Evolutionary conservation across 139 green algal genomes (phyloP).

Genomic region (Chlamydomonas sp.): DNA sequence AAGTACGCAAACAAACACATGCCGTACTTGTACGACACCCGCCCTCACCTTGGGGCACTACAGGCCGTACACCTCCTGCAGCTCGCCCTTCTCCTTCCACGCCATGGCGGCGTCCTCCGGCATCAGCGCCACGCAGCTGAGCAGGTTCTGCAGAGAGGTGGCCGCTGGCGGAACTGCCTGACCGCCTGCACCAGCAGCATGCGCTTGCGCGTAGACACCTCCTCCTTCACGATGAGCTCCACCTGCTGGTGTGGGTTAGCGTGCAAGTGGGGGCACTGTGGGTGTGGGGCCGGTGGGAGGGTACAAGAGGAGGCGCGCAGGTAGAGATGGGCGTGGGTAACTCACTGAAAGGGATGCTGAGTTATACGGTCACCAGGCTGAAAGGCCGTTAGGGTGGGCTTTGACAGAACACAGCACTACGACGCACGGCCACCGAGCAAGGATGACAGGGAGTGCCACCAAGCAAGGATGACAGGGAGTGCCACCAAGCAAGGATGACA

Average conservation of each 20-base stretch:
- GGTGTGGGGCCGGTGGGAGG: neutral
- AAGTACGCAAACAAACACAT: no score
- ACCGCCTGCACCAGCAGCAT: slow-evolving; percentile 85
- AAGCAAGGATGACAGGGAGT: neutral
- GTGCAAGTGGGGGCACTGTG: neutral
- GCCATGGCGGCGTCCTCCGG: slow-evolving; percentile 65
- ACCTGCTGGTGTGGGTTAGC: slow-evolving; percentile 43
- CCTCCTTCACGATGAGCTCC: slow-evolving; percentile 68
- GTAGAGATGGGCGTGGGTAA: slow-evolving; percentile 4
- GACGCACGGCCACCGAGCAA: no score
- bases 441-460: no score
- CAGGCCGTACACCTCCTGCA: slow-evolving; percentile 83
- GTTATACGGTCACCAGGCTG: no score
- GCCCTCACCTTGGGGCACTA: slow-evolving; percentile 65
- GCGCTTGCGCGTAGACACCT: slow-evolving; percentile 66
- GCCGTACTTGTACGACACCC: neutral
- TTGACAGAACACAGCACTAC: no score
- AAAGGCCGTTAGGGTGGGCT: no score
- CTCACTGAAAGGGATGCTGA: neutral
- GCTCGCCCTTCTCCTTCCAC: slow-evolving; percentile 80
- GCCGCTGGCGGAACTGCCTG: slow-evolving; percentile 46
- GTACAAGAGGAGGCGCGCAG: neutral
- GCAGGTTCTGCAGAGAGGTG: slow-evolving; percentile 54
- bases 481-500: neutral
- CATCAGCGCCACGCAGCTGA: slow-evolving; percentile 55